Conservation (phyloP, 805 yeast species). For the Ogataea siamensis region DNA sequence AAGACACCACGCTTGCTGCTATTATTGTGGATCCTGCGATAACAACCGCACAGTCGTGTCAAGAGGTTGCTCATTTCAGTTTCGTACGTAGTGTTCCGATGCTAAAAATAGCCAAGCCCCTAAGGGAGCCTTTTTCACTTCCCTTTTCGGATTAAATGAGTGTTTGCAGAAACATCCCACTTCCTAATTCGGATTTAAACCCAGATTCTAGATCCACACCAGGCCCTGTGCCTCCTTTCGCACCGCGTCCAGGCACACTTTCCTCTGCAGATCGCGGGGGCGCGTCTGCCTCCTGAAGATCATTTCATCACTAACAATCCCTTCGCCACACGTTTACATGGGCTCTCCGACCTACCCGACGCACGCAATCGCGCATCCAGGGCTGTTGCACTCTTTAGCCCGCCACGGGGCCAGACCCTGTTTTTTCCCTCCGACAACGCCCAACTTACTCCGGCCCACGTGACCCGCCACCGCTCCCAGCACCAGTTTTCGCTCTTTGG, state of each 20-base stretch:
- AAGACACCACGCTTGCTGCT: slow-evolving; percentile 1
- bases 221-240: slow-evolving; percentile 1
- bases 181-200: slow-evolving; percentile 2
- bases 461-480: too few relatives aligned
- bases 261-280: background rate
- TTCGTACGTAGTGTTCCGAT: background rate
- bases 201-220: slow-evolving; percentile 4
- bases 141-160: slow-evolving; percentile 1
- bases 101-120: slow-evolving; percentile 6
- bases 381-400: too few relatives aligned
- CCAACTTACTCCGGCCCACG: too few relatives aligned
- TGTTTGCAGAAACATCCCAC: slow-evolving; percentile 1
- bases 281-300: slow-evolving; percentile 1
- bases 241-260: slow-evolving; percentile 4
- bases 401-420: too few relatives aligned
- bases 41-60: background rate
- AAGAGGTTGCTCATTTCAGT: background rate
- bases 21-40: background rate
- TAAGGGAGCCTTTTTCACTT: background rate
- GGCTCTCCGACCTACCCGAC: too few relatives aligned
- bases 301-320: background rate
- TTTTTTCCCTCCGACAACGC: too few relatives aligned
- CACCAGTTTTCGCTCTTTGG: too few relatives aligned
- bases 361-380: too few relatives aligned
- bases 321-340: too few relatives aligned